Conservation (phyloP, 176 grass and related monocot species). For the Bolboschoenus planiculmis region DNA sequence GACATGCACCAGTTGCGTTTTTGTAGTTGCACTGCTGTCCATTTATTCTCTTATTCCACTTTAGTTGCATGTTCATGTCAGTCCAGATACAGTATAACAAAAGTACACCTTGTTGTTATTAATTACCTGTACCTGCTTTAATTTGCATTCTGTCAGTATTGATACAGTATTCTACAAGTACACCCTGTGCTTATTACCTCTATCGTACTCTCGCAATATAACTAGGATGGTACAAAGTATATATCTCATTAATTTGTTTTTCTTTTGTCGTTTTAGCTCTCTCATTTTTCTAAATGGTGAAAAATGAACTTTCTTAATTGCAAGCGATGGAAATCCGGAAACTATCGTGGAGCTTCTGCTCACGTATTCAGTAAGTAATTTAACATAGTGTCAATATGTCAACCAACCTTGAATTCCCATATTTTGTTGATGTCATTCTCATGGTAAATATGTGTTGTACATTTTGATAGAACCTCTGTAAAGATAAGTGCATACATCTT, state of each 20-base stretch:
- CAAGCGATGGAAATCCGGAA: constrained; percentile 54
- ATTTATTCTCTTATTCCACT: not conserved
- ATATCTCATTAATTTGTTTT: no score
- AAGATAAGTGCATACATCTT: not conserved
- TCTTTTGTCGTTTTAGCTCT: not conserved
- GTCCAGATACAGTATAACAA: no score
- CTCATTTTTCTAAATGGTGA: not conserved
- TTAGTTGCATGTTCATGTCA: no score
- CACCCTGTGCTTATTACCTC: not conserved
- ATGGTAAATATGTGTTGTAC: not conserved
- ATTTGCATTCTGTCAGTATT: no score
- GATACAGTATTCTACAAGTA: no score
- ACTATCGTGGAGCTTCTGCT: constrained; percentile 69
- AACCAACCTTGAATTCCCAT: not conserved
- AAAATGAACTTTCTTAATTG: not conserved
- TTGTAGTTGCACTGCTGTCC: not conserved
- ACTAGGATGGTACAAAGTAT: no score
- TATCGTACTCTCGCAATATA: no score
- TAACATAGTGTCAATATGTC: not conserved
- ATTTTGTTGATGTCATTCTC: not conserved
- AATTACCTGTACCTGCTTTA: no score
- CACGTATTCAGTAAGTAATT: constrained; percentile 47
- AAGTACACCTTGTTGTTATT: no score
- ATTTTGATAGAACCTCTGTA: not conserved
- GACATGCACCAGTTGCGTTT: not conserved